Conservation (phyloP, 768 basidiomycete genomes). For the Cyclocybe aegerita region DNA sequence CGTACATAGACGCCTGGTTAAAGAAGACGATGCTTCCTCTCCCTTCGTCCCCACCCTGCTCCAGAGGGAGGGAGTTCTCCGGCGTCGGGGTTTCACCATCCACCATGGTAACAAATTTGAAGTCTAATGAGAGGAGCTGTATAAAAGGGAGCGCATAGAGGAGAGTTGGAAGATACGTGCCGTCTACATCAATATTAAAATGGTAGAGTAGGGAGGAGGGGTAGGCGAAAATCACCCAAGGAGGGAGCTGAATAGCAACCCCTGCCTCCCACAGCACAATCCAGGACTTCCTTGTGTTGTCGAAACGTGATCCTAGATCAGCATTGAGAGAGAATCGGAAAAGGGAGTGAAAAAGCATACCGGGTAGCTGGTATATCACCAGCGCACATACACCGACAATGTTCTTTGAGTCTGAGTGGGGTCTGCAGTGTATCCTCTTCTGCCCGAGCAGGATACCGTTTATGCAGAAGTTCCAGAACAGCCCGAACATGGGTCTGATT, state of each 20-base stretch:
- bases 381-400: constrained; percentile 27
- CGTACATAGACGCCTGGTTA: constrained; percentile 21
- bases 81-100: constrained; percentile 16
- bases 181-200: constrained; percentile 29
- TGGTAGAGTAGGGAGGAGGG: constrained; percentile 32
- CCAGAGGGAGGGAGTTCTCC: constrained; percentile 9
- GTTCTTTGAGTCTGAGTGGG: constrained; percentile 30
- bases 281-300: constrained; percentile 22
- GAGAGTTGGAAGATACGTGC: constrained; percentile 12
- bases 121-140: neutral
- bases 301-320: constrained; percentile 13
- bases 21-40: constrained; percentile 21
- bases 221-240: constrained; percentile 27
- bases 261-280: constrained; percentile 35
- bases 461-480: constrained; percentile 9
- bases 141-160: neutral
- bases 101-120: constrained; percentile 14
- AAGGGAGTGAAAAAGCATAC: neutral
- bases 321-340: neutral
- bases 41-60: constrained; percentile 13
- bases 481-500: constrained; percentile 8
- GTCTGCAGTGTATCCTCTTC: constrained; percentile 16
- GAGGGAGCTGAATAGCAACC: constrained; percentile 29
- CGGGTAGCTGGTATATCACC: constrained; percentile 21
- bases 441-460: constrained; percentile 5